Base-by-base conservation (phyloP, 371 early-diverging fungal species). In the Chytridium lagenaria region DNA sequence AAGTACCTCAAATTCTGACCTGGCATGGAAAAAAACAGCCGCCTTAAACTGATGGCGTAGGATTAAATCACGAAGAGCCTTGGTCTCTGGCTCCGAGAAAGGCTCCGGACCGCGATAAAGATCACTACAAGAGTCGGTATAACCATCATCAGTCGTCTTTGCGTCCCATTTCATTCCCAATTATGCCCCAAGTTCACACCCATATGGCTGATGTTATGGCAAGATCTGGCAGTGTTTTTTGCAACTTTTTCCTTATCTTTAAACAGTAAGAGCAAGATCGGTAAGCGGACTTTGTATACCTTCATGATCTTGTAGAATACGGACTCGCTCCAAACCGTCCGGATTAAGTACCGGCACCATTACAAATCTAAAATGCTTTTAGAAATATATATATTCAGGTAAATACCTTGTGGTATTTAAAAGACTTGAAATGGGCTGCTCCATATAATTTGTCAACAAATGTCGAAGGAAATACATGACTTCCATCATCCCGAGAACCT, bases 161-260 rank as follows among this genome's bases (percentile, higher is more conserved):
- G 75, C 73, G 44, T 77, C 68, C 74, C 74, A 77, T 71, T 68
- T 70, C 40, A 73, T 78, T 15, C 70, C 75, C 75, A 82, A 65
- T 82, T 82, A 33, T 74, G 74, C 7, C 73, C 72, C 33, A 82
- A 55, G 71, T 82, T 75, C 1, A 82, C 82, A 30, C 82, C 79
- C 22, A 10, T 1, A n/a, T 66, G 7, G 5, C 74, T 52, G n/a
- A 75, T 40, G 19, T 72, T n/a, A 0, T 40, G n/a, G n/a, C 68
- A 77, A 33, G 36, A 37, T 28, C 36, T 49, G 23, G 66, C 51
- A 19, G 38, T 34, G 51, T 74, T 73, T 51, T 75, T 71, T 37
- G 67, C 37, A 16, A 70, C 59, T 38, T 59, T n/a, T 30, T 73
- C 71, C 51, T 67, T 36, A 34, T 23, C 64, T 76, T 50, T n/a